Evolutionary conservation across 345 rosid species (phyloP), one percentile per base, ranked within the genome.

Genomic region (Pugionium dolabratum): DNA sequence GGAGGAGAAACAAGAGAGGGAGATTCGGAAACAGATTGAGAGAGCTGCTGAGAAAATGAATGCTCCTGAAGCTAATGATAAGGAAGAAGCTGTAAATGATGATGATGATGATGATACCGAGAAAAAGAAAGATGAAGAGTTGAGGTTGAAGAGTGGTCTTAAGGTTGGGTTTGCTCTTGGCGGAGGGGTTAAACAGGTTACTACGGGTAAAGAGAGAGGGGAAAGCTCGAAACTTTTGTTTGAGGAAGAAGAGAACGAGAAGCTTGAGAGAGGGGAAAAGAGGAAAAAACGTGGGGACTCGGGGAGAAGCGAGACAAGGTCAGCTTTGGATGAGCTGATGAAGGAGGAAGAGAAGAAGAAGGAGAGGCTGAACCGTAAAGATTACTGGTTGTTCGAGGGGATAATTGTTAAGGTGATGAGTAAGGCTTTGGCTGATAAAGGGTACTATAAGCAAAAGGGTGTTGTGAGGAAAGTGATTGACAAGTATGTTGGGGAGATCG

Each of bases 1-100:
- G 54, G 99, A 94, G 77, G 99, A 94, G 84, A 94, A 85, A 72
- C 90, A 88, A 51, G 97, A 90, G 80, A 79, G 86, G 52, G 91
- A 90, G 62, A 88, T 90, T 26, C 65, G 59, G 66, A 86, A 79
- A 69, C 97, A 90, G 82, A 94, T 90, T 32, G 95, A 94, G 74
- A 84, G 81, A 76, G 97, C 92, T 28, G 80, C 86, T 2, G 84
- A 68, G 77, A 79, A 68, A 67, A 66, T 76, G 1, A 45, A 59
- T 49, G 47, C 27, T 42, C 49, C 46, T 59, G 74, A 64, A 40
- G 41, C 11, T 8, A 72, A 54, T 72, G 59, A 53, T 72, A 58
- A 59, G 37, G 60, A 64, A 11, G 55, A 61, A 4, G 37, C 7
- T 36, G 49, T 11, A 7, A 76, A 34, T 29, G 57, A 36, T 26